phyloP scores from a whole-genome alignment of 2,329 filamentous ascomycete genomes.

The Aspergillus sp. region DNA sequence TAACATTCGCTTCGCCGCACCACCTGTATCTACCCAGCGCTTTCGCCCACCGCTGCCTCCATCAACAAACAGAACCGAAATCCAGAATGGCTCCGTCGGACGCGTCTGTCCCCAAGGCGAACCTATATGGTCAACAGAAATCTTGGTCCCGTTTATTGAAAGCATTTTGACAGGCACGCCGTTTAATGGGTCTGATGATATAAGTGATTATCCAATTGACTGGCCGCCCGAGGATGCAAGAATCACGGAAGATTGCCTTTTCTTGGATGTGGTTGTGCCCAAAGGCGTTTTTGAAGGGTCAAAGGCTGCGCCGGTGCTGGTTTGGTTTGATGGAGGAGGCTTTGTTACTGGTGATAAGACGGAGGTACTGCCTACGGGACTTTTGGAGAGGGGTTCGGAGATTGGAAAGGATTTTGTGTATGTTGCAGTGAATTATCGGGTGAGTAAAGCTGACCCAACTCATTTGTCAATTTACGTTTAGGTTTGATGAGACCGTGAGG shows the following conservation, averaged over 20 bases:
- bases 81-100: slow-evolving; percentile 50
- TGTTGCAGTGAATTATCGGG: slow-evolving; percentile 53
- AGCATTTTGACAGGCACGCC: slow-evolving; percentile 16
- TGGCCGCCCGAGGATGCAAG: slow-evolving; percentile 25
- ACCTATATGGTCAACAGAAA: slow-evolving; percentile 47
- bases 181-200: slow-evolving; percentile 24
- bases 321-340: slow-evolving; percentile 34
- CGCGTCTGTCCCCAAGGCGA: slow-evolving; percentile 50
- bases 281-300: slow-evolving; percentile 34
- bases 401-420: slow-evolving; percentile 44
- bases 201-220: slow-evolving; percentile 25
- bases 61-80: slow-evolving; percentile 43
- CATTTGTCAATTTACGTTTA: too few relatives aligned
- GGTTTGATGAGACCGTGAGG: not conserved
- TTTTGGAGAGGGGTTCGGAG: slow-evolving; percentile 46
- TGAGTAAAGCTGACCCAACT: slow-evolving; percentile 19
- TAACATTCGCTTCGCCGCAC: slow-evolving; percentile 59
- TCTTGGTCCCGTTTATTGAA: slow-evolving; percentile 22
- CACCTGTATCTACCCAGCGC: slow-evolving; percentile 54
- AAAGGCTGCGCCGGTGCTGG: slow-evolving; percentile 36
- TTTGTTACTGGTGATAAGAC: slow-evolving; percentile 23
- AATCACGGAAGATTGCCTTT: slow-evolving; percentile 41
- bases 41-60: slow-evolving; percentile 53
- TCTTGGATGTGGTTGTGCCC: slow-evolving; percentile 41
- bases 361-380: slow-evolving; percentile 38